Evolutionary conservation across 139 green algal species (phyloP).

Genomic region (Coelastrella sp.): DNA sequence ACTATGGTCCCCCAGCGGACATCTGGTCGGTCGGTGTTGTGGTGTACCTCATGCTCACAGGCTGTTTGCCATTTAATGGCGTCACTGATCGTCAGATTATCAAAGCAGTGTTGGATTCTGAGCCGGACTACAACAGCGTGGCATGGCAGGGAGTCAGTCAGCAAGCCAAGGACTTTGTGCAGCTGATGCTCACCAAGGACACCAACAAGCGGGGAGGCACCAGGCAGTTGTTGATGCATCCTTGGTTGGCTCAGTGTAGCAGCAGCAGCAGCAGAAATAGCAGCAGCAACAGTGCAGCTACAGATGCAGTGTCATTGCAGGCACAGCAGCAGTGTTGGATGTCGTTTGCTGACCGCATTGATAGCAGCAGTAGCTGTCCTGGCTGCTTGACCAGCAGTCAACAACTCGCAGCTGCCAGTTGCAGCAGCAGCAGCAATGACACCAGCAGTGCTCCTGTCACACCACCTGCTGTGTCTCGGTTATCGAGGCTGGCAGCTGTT

Average conservation of each 20-base stretch:
- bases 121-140: slow-evolving; percentile 50
- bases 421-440: neutral
- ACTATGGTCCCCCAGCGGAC: slow-evolving; percentile 72
- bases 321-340: neutral
- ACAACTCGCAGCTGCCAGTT: too few relatives aligned
- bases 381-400: neutral
- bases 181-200: slow-evolving; percentile 61
- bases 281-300: neutral
- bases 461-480: neutral
- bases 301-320: neutral
- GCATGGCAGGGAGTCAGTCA: slow-evolving; percentile 48
- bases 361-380: neutral
- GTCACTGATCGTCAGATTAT: slow-evolving; percentile 46
- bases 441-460: neutral
- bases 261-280: slow-evolving; percentile 7
- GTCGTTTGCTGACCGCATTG: too few relatives aligned
- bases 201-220: slow-evolving; percentile 47
- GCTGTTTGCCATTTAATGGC: slow-evolving; percentile 54
- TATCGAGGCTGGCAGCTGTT: neutral
- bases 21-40: slow-evolving; percentile 88
- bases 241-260: neutral
- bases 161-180: slow-evolving; percentile 53
- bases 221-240: slow-evolving; percentile 55
- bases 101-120: slow-evolving; percentile 51
- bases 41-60: slow-evolving; percentile 80